Conservation (phyloP, 2,329 filamentous ascomycete species). For the Fusarium pilosicola region DNA sequence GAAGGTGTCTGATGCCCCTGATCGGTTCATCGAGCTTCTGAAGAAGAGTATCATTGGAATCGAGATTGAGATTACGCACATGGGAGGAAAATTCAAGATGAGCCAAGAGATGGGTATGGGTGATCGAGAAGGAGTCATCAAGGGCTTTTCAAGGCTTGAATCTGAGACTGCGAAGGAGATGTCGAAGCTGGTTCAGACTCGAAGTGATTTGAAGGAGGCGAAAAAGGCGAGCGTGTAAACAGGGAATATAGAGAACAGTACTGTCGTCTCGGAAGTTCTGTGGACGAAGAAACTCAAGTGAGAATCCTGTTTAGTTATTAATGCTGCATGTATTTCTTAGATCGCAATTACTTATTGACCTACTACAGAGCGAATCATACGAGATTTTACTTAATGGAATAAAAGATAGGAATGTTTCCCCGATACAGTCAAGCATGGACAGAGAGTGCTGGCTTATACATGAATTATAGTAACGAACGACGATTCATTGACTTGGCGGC, state of each 20-base stretch:
- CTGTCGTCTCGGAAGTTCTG: background rate
- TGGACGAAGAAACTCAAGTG: background rate
- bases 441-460: background rate
- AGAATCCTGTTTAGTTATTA: background rate
- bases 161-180: constrained; percentile 47
- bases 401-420: no score
- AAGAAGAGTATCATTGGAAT: constrained; percentile 70
- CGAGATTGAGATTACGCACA: constrained; percentile 63
- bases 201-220: constrained; percentile 43
- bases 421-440: background rate
- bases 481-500: background rate
- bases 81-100: constrained; percentile 75
- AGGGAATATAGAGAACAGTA: rapidly evolving
- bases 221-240: constrained; percentile 15
- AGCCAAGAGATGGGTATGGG: constrained; percentile 66
- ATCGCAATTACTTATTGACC: background rate
- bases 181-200: constrained; percentile 47
- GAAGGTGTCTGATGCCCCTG: constrained; percentile 67
- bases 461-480: background rate
- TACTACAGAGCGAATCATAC: background rate
- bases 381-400: no score
- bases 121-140: constrained; percentile 65
- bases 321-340: background rate
- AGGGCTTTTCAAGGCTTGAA: constrained; percentile 60
- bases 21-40: constrained; percentile 64